Evolutionary conservation across 768 basidiomycete species (phyloP), one percentile per base, ranked within the genome.

Genomic region (Agaricus sinodeliciosus): DNA sequence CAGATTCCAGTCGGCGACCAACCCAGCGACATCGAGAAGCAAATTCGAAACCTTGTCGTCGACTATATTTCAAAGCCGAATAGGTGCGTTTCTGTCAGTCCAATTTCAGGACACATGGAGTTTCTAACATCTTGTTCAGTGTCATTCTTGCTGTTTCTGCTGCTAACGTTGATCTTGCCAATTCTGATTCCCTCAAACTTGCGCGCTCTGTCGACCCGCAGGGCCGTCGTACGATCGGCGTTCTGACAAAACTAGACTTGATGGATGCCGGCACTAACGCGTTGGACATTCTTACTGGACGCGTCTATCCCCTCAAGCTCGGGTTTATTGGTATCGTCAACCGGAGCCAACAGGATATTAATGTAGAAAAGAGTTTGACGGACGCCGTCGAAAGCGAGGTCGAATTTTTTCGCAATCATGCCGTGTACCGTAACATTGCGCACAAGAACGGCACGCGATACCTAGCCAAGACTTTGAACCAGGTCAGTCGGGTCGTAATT

Each of bases 211-310:
- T 98, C 43, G 96, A 99, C 62, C 90, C 95, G 0, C 92, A 96
- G 68, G 94, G 95, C 9, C 84, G 96, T 27, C 83, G 96, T 27
- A 99, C 96, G 11, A 92, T 98, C 51, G 96, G 96, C 47, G 89
- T 99, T 16, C 76, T 99, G 47, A 95, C 95, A 12, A 99, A 99
- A 69, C 81, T 98, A 31, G 96, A 99, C 70, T 79, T 99, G 43
- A 99, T 99, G 96, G 96, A 98, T 62, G 94, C 94, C 5, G 96
- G 96, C 26, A 99, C 96, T 34, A 97, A 99, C 66, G 96, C 96
- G 18, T 72, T 94, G 34, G 95, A 99, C 68, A 85, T 98, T 59
- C 79, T 98, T 35, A 97, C 92, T 0, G 96, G 96, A 37, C 87
- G 95, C 55, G 90, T 97, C 41, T 99, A 99, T 69, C 96, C 96